These are phyloP conservation scores for Aphanocladium album DNA, from an alignment of 2,329 filamentous ascomycete genomes.

Conservation along the genomic window DNA sequence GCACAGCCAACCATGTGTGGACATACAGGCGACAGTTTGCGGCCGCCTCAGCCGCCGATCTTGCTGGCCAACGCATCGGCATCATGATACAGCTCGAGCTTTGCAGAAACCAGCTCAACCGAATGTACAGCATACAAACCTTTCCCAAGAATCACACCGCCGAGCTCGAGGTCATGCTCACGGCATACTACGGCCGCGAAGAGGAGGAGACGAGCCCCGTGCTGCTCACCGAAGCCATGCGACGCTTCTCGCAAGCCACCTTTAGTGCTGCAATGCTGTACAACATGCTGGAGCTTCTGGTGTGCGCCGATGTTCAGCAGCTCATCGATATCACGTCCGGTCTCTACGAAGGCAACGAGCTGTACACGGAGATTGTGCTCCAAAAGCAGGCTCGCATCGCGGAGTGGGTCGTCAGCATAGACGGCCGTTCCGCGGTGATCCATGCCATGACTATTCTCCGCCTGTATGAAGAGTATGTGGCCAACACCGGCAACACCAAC, in stretches of 20 bases:
- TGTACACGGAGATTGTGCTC: slow-evolving; percentile 6
- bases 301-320: slow-evolving; percentile 9
- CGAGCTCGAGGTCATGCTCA: neutral
- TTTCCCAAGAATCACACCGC: neutral
- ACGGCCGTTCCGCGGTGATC: slow-evolving; percentile 4
- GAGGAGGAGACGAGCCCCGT: slow-evolving; percentile 7
- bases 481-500: neutral
- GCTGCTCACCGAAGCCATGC: slow-evolving; percentile 8
- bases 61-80: slow-evolving; percentile 12
- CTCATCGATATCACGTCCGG: slow-evolving; percentile 1
- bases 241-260: slow-evolving; percentile 5
- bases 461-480: slow-evolving; percentile 4
- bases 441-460: slow-evolving; percentile 2
- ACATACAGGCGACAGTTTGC: slow-evolving; percentile 18
- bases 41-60: slow-evolving; percentile 11
- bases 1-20: slow-evolving; percentile 27
- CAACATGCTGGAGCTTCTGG: slow-evolving; percentile 4
- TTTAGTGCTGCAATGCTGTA: slow-evolving; percentile 1
- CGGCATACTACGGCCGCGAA: slow-evolving; percentile 9
- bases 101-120: slow-evolving; percentile 23
- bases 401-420: slow-evolving; percentile 3
- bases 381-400: slow-evolving; percentile 3
- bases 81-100: slow-evolving; percentile 23
- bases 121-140: slow-evolving; percentile 4
- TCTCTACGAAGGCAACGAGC: slow-evolving; percentile 5